These are phyloP conservation scores for Psilocybe azurescens DNA, from an alignment of 768 basidiomycete species.

Conservation along the genomic window DNA sequence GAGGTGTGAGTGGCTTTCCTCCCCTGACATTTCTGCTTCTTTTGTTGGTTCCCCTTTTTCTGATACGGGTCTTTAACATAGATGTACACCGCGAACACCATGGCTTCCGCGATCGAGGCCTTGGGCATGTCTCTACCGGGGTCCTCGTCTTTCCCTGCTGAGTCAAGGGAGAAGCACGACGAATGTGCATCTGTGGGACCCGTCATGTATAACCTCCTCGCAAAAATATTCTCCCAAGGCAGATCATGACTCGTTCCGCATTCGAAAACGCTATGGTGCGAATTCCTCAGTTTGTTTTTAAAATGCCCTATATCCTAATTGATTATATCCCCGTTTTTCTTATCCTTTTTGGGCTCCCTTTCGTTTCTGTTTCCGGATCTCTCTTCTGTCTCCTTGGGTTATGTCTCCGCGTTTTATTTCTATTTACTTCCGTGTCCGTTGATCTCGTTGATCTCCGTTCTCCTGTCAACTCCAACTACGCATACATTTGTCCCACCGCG, in stretches of 20 bases:
- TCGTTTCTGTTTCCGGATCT: constrained; percentile 3
- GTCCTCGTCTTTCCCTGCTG: constrained; percentile 96
- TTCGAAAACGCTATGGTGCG: constrained; percentile 97
- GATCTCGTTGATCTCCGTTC: constrained; percentile 1
- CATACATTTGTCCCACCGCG: not conserved
- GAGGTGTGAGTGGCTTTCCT: constrained; percentile 70
- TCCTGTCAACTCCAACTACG: not conserved
- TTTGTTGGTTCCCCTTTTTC: not conserved
- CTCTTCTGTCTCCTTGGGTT: not conserved
- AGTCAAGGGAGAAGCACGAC: constrained; percentile 83
- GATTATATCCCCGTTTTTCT: constrained; percentile 3
- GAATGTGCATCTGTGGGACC: constrained; percentile 85
- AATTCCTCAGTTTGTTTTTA: constrained; percentile 15
- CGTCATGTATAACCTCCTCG: constrained; percentile 86
- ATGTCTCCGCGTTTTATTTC: not conserved
- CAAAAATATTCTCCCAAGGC: constrained; percentile 91
- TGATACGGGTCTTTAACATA: constrained; percentile 32
- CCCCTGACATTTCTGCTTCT: not conserved
- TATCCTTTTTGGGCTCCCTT: not conserved
- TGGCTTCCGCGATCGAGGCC: constrained; percentile 95
- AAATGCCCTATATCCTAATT: not conserved
- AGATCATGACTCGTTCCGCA: constrained; percentile 96
- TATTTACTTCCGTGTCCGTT: constrained; percentile 7
- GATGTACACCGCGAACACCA: constrained; percentile 99
- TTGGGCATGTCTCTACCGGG: constrained; percentile 97